Conservation (phyloP, 176 grass and related monocot genomes). For the Stipa capillata region DNA sequence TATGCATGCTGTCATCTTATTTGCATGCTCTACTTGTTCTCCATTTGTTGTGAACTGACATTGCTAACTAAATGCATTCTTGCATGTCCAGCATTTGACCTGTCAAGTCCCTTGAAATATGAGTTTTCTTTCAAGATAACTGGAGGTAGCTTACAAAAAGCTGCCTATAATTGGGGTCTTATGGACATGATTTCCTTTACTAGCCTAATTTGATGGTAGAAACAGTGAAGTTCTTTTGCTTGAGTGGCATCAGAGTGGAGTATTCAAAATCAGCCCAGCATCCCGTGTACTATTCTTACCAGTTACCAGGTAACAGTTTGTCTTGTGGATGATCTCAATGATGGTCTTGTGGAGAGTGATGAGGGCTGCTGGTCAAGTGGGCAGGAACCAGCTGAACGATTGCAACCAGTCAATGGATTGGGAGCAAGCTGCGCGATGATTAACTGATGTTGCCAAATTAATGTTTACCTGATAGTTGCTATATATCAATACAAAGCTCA, state of each 20-base stretch:
- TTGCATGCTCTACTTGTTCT: not conserved
- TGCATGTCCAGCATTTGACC: not conserved
- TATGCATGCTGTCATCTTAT: not conserved
- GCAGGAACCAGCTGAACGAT: not conserved
- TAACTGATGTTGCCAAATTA: not conserved
- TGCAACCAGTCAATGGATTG: not conserved
- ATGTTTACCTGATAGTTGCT: not conserved
- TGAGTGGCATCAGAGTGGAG: not conserved
- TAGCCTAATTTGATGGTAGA: constrained; percentile 10
- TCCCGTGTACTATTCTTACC: not conserved
- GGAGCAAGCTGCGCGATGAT: not conserved
- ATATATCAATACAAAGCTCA: not conserved
- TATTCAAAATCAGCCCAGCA: not conserved
- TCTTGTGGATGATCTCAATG: not conserved
- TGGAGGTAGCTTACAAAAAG: not conserved
- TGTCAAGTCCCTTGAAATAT: not conserved
- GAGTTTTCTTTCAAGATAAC: not conserved
- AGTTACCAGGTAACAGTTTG: not conserved
- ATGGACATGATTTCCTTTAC: not conserved
- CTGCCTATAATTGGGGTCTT: not conserved
- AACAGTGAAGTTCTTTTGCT: not conserved
- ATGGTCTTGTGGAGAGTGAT: not conserved
- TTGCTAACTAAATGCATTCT: not conserved
- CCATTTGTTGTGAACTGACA: not conserved
- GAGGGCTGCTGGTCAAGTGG: not conserved